phyloP scores from a whole-genome alignment of 768 basidiomycete species.

The Collybiopsis confluens region DNA sequence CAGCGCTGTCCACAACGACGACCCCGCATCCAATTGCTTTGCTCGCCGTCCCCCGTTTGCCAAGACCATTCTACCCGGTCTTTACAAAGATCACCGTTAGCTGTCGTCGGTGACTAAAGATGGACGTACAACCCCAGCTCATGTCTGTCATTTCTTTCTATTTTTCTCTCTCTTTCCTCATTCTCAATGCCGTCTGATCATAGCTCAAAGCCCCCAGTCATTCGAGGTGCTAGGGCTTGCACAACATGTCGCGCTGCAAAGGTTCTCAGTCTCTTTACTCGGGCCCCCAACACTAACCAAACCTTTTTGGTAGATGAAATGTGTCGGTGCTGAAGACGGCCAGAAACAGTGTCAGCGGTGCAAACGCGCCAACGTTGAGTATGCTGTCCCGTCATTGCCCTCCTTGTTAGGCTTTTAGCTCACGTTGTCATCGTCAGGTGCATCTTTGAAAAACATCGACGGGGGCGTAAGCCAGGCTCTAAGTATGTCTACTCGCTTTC shows the following conservation, averaged over 20 bases:
- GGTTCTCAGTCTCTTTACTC: constrained; percentile 32
- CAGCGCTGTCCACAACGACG: not conserved
- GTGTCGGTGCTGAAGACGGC: constrained; percentile 85
- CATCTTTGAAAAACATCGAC: constrained; percentile 84
- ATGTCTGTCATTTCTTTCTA: constrained; percentile 20
- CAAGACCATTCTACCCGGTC: no score
- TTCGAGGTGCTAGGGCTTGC: constrained; percentile 63
- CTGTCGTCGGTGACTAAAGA: not conserved
- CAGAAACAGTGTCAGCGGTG: constrained; percentile 79
- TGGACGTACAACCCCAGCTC: constrained; percentile 3
- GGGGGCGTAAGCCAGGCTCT: constrained; percentile 85
- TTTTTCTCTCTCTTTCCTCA: constrained; percentile 9
- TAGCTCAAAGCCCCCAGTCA: constrained; percentile 44
- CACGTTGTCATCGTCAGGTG: constrained; percentile 43
- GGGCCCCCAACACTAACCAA: constrained; percentile 6
- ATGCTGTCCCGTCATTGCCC: constrained; percentile 23
- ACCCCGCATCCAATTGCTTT: constrained; percentile 6
- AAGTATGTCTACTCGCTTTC: constrained; percentile 48
- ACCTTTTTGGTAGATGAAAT: constrained; percentile 67
- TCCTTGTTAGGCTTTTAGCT: constrained; percentile 9
- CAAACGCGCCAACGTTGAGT: constrained; percentile 76
- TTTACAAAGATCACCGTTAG: no score
- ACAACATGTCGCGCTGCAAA: constrained; percentile 84
- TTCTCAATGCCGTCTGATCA: constrained; percentile 7
- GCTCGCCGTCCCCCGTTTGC: not conserved